Percentiles rank a stretch among this genome's conserved stretches.
Evolutionary conservation across 2,329 filamentous ascomycete genomes (phyloP).

Genomic region (Chaetomiaceae sp.): DNA sequence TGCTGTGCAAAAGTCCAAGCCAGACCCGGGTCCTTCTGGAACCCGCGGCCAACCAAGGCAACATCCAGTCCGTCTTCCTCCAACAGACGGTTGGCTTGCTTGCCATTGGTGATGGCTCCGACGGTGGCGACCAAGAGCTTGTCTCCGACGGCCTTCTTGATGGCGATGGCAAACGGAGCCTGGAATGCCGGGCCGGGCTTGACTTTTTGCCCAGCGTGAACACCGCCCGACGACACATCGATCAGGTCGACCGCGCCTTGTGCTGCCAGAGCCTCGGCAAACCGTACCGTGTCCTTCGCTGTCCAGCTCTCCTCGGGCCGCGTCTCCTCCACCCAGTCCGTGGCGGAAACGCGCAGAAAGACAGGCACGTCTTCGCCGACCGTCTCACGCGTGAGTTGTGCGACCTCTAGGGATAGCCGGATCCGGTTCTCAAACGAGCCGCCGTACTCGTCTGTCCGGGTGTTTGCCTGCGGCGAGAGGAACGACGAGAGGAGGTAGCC

Average conservation of each 20-base stretch:
- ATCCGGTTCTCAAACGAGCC: conserved; percentile 66
- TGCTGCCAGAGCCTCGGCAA: conserved; percentile 55
- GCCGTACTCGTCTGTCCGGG: conserved; percentile 61
- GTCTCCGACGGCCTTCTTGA: conserved; percentile 66
- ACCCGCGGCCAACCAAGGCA: conserved; percentile 44
- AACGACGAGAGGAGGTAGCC: conserved; percentile 71
- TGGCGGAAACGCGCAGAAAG: conserved; percentile 66
- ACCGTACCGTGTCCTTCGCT: conserved; percentile 53
- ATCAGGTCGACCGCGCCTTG: conserved; percentile 66
- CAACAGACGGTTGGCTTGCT: conserved; percentile 43
- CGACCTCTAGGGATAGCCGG: conserved; percentile 61
- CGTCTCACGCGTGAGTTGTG: conserved; percentile 52
- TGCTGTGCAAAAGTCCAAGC: conserved; percentile 53
- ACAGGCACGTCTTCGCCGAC: conserved; percentile 66
- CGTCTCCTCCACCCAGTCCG: conserved; percentile 66
- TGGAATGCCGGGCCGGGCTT: conserved; percentile 61
- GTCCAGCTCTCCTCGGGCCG: conserved; percentile 59
- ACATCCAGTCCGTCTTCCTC: conserved; percentile 43
- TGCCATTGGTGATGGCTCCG: conserved; percentile 42
- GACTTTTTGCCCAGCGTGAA: conserved; percentile 54
- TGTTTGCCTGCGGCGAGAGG: conserved; percentile 63
- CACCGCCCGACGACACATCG: conserved; percentile 65
- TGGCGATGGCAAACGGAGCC: conserved; percentile 59
- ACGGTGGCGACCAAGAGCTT: conserved; percentile 42
- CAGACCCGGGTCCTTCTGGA: conserved; percentile 53